phyloP scores from a whole-genome alignment of 2,329 filamentous ascomycete species.

The Neophaeococcomyces mojaviensis region DNA sequence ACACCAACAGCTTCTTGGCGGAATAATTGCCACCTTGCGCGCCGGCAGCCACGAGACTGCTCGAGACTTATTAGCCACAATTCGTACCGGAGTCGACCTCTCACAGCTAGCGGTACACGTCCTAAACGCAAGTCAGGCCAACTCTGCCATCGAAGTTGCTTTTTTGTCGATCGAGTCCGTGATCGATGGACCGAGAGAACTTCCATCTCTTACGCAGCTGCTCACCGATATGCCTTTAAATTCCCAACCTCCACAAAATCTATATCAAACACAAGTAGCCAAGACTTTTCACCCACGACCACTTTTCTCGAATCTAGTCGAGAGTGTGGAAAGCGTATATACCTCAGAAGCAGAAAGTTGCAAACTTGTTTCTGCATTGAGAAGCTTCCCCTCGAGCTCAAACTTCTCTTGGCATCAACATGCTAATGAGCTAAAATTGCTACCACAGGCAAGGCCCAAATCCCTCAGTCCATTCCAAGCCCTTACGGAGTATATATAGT shows the following conservation, averaged over 20 bases:
- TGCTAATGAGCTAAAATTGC: too few relatives aligned
- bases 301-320: too few relatives aligned
- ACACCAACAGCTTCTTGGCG: slow-evolving; percentile 19
- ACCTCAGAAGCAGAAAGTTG: too few relatives aligned
- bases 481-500: too few relatives aligned
- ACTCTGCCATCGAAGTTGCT: slow-evolving; percentile 17
- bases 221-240: slow-evolving; percentile 6
- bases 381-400: too few relatives aligned
- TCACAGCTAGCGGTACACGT: slow-evolving; percentile 22
- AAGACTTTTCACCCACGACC: too few relatives aligned
- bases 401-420: too few relatives aligned
- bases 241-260: not conserved
- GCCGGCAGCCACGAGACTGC: slow-evolving; percentile 14
- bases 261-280: not conserved
- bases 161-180: slow-evolving; percentile 18
- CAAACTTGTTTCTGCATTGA: too few relatives aligned
- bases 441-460: too few relatives aligned
- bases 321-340: too few relatives aligned
- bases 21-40: slow-evolving; percentile 21
- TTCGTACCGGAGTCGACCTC: slow-evolving; percentile 18
- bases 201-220: slow-evolving; percentile 19
- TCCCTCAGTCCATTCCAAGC: too few relatives aligned
- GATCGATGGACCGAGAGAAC: slow-evolving; percentile 15
- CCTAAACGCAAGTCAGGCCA: slow-evolving; percentile 19
- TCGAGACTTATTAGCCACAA: slow-evolving; percentile 15